These are phyloP conservation scores for Neolecta irregularis DNA, from an alignment of 1,139 yeast species.

Conservation along the genomic window DNA sequence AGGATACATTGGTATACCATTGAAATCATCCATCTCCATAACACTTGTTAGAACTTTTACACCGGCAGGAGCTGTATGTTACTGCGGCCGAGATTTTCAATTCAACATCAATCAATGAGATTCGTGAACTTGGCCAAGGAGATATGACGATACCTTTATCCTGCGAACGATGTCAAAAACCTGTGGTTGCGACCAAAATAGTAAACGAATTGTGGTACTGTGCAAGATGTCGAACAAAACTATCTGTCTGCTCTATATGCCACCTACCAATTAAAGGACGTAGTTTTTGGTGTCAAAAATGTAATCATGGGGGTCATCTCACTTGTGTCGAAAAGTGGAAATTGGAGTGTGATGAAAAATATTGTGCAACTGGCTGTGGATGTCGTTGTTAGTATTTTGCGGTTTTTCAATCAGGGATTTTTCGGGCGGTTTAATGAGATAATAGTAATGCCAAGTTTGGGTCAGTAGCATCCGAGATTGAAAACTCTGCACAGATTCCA, in stretches of 20 bases:
- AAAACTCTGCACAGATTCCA: too few relatives aligned
- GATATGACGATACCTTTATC: constrained; percentile 46
- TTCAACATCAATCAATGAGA: constrained; percentile 29
- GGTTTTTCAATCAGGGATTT: too few relatives aligned
- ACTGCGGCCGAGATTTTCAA: constrained; percentile 46
- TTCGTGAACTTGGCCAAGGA: constrained; percentile 35
- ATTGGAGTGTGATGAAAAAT: constrained; percentile 33
- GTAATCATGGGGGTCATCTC: constrained; percentile 84
- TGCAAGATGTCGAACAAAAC: constrained; percentile 45
- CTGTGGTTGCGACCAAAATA: constrained; percentile 48
- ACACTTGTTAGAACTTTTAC: too few relatives aligned
- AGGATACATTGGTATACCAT: constrained; percentile 45
- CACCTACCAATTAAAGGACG: constrained; percentile 63
- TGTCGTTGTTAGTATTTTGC: constrained; percentile 6
- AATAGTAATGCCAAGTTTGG: too few relatives aligned
- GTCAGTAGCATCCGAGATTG: too few relatives aligned
- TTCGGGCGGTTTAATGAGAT: too few relatives aligned
- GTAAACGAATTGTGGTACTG: constrained; percentile 63
- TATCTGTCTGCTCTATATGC: constrained; percentile 66
- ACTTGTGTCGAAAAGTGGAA: constrained; percentile 73
- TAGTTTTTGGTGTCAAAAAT: constrained; percentile 47
- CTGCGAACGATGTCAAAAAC: constrained; percentile 52
- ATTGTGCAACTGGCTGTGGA: constrained; percentile 47
- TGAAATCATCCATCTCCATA: too few relatives aligned
- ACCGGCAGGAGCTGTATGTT: constrained; percentile 38